Evolutionary conservation across 768 basidiomycete genomes (phyloP), one percentile per base, ranked within the genome.

Genomic region (Lepiota brunneoincarnata): DNA sequence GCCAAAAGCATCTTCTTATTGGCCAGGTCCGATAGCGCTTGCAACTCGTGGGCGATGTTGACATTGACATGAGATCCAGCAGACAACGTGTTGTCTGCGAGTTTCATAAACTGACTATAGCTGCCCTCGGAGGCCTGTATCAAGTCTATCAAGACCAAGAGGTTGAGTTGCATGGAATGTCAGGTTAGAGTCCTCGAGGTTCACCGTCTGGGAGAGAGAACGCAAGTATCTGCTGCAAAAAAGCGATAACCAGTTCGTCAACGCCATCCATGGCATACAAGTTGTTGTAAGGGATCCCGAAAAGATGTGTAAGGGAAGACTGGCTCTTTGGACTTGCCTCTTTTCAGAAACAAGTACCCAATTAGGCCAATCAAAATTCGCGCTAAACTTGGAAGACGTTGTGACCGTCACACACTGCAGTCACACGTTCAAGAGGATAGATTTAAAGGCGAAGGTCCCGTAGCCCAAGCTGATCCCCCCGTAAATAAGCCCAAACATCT

Each of bases 361-460:
- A 61, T 58, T 46, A 59, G 52, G 36, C 24, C 46, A 41, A 54
- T 55, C 48, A 61, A 59, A 42, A 40, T 47, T 58, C 45, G 56
- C 37, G 45, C 62, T 55, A 61, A 58, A 64, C 61, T 51, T 50
- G 59, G 64, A 61, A 61, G 35, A 46, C 43, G 48, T 47, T 56
- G 72, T 73, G 72, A 73, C 69, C 18, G 73, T 76, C 73, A 77
- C 75, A 49, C 2, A 20, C 20, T 41, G 39, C 58, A 66, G 73
- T 74, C 72, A 74, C 73, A 67, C 56, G 64, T 59, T 61, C 54
- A 63, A 67, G 61, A 73, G 72, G 75, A 76, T 77, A 80, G 80
- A 84, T 84, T 82, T 84, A 83, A 83, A 79, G 78, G 77, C 71
- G 72, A 71, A 54, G 65, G 68, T 66, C 61, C 69, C 68, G 64